Evolutionary conservation across 441 rosid genomes (phyloP).

Genomic region (Manihot esculenta): DNA sequence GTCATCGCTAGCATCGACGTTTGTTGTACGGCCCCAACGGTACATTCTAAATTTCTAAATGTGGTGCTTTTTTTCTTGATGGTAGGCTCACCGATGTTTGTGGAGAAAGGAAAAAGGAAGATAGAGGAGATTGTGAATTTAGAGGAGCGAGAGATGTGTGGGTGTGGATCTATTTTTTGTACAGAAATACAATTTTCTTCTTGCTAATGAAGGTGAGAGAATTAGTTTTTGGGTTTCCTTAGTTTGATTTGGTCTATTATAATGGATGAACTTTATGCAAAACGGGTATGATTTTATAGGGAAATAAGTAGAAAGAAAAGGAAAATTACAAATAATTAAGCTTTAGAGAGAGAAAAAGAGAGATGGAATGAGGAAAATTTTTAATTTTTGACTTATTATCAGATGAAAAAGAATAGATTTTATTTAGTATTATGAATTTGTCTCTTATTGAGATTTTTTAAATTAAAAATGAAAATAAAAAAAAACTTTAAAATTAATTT

Average conservation of each 20-base stretch:
- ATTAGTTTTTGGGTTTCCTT: constrained; percentile 51
- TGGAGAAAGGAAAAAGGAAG: constrained; percentile 28
- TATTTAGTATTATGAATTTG: not conserved
- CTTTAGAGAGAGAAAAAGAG: not conserved
- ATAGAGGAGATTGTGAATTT: constrained; percentile 40
- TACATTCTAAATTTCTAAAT: constrained; percentile 71
- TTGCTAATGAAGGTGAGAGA: constrained; percentile 16
- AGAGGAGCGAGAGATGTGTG: constrained; percentile 43
- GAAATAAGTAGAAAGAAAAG: constrained; percentile 8
- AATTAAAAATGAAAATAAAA: no score
- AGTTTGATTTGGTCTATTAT: constrained; percentile 45
- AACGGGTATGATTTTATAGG: constrained; percentile 40
- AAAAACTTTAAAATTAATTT: not conserved
- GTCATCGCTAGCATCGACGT: constrained; percentile 80
- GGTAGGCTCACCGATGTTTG: constrained; percentile 20
- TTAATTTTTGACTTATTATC: not conserved
- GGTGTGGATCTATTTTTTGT: constrained; percentile 31
- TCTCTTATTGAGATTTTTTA: not conserved
- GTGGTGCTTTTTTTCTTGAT: constrained; percentile 49
- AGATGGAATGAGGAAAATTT: not conserved
- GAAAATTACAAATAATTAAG: not conserved
- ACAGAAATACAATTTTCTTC: constrained; percentile 19
- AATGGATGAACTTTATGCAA: constrained; percentile 39
- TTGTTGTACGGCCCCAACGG: constrained; percentile 64
- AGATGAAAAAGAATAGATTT: not conserved